Evolutionary conservation across 345 rosid species (phyloP).

Genomic region (Lagerstroemia speciosa): DNA sequence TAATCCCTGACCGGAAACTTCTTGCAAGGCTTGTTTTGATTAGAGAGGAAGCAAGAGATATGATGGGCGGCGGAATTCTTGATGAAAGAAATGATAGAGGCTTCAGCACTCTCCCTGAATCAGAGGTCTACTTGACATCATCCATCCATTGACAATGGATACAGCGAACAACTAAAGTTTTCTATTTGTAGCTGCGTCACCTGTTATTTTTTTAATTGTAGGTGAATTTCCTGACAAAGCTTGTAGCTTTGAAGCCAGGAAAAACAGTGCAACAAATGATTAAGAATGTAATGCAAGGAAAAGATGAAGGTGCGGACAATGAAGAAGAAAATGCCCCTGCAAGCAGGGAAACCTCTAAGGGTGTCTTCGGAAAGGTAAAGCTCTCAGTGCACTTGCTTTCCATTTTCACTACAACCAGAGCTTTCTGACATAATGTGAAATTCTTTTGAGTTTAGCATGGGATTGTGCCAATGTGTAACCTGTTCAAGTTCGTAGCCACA

Average conservation of each 20-base stretch:
- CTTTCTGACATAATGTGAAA: not conserved
- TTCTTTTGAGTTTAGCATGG: not conserved
- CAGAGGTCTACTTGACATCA: slow-evolving; percentile 44
- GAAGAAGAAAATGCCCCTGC: slow-evolving; percentile 25
- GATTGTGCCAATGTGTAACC: not conserved
- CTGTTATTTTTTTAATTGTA: slow-evolving; percentile 16
- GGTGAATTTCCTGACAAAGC: slow-evolving; percentile 86
- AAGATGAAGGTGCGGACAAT: slow-evolving; percentile 81
- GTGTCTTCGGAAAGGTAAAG: slow-evolving; percentile 69
- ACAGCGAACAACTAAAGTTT: not conserved
- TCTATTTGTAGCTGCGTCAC: not conserved
- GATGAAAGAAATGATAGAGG: slow-evolving; percentile 97
- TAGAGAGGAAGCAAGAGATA: slow-evolving; percentile 86
- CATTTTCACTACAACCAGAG: not conserved
- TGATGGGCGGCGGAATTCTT: slow-evolving; percentile 97
- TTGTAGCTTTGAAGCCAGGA: slow-evolving; percentile 86
- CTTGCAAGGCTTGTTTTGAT: slow-evolving; percentile 85
- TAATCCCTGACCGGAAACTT: slow-evolving; percentile 71
- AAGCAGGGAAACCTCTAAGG: slow-evolving; percentile 22
- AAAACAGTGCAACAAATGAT: slow-evolving; percentile 67
- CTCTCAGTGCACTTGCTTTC: not conserved
- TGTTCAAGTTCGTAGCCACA: not conserved
- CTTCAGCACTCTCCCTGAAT: slow-evolving; percentile 75
- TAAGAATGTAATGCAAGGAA: slow-evolving; percentile 82
- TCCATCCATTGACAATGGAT: not conserved